Percentiles rank a stretch among this genome's conserved stretches.
Evolutionary conservation across 176 grass and related monocot species (phyloP).

Genomic region (Phoenix dactylifera): DNA sequence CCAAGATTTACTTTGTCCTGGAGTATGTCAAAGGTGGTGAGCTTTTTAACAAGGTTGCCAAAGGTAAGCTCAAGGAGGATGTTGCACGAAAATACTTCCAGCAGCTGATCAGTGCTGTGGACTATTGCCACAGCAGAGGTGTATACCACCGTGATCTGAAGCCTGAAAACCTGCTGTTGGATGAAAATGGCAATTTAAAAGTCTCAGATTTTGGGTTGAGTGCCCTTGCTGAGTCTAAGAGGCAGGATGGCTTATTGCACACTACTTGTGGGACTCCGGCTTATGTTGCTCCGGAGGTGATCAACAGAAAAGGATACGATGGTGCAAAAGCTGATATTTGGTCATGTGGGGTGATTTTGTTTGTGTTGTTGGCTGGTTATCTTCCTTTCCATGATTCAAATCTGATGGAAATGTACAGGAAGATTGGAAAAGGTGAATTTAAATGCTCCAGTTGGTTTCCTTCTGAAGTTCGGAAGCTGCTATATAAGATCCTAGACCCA

Average conservation of each 20-base stretch:
- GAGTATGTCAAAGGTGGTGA: slow-evolving; percentile 94
- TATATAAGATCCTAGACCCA: slow-evolving; percentile 65
- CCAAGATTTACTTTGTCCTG: slow-evolving; percentile 86
- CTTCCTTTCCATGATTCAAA: slow-evolving; percentile 91
- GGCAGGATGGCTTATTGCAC: slow-evolving; percentile 70
- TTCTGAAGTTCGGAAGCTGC: slow-evolving; percentile 49
- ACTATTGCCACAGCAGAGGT: slow-evolving; percentile 90
- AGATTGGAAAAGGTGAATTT: slow-evolving; percentile 69
- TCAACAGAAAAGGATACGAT: slow-evolving; percentile 79
- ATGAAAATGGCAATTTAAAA: slow-evolving; percentile 83
- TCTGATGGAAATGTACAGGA: slow-evolving; percentile 92
- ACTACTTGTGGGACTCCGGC: slow-evolving; percentile 94
- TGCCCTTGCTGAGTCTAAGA: slow-evolving; percentile 67
- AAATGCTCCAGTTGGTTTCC: slow-evolving; percentile 73
- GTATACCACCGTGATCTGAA: slow-evolving; percentile 92
- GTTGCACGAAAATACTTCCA: slow-evolving; percentile 75
- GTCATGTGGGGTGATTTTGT: slow-evolving; percentile 88
- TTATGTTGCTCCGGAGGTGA: slow-evolving; percentile 92
- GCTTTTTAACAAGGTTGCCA: slow-evolving; percentile 76
- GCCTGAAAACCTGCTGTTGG: slow-evolving; percentile 81
- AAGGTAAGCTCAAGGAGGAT: slow-evolving; percentile 69
- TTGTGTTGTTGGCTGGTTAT: slow-evolving; percentile 79
- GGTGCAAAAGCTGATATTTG: slow-evolving; percentile 81
- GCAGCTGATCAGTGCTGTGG: slow-evolving; percentile 75
- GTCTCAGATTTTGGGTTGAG: slow-evolving; percentile 98